phyloP scores from a whole-genome alignment of 768 basidiomycete species.

The Kwoniella bestiolae region DNA sequence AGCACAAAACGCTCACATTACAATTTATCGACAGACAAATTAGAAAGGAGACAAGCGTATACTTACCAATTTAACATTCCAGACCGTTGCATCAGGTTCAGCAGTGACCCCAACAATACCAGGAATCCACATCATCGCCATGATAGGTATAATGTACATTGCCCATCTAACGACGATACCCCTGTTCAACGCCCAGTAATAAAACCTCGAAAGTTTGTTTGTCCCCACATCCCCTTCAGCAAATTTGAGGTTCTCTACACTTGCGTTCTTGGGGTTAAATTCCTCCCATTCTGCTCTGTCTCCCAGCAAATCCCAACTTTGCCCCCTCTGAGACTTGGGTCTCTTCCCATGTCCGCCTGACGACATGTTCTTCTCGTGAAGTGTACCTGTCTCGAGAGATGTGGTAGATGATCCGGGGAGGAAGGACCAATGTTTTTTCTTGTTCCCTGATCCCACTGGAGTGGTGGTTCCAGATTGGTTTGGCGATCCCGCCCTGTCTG shows the following conservation, averaged over 20 bases:
- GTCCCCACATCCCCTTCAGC: slow-evolving; percentile 57
- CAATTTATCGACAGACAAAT: too few species aligned
- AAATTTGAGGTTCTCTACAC: slow-evolving; percentile 52
- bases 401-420: slow-evolving; percentile 29
- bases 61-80: slow-evolving; percentile 56
- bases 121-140: slow-evolving; percentile 61
- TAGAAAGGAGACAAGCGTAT: background rate
- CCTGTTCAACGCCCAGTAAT: slow-evolving; percentile 73
- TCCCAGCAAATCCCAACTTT: slow-evolving; percentile 50
- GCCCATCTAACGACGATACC: slow-evolving; percentile 81
- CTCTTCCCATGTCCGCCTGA: slow-evolving; percentile 20
- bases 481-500: slow-evolving; percentile 1
- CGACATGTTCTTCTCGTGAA: slow-evolving; percentile 18
- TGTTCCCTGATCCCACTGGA: slow-evolving; percentile 28
- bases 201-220: slow-evolving; percentile 65
- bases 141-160: slow-evolving; percentile 71
- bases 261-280: slow-evolving; percentile 52
- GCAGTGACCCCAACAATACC: slow-evolving; percentile 68
- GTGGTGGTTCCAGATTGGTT: slow-evolving; percentile 29
- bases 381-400: slow-evolving; percentile 9
- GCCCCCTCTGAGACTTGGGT: slow-evolving; percentile 29
- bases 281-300: slow-evolving; percentile 56
- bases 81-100: slow-evolving; percentile 64
- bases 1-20: too few species aligned
- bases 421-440: slow-evolving; percentile 39